Evolutionary conservation across 2,329 filamentous ascomycete species (phyloP).

Genomic region (Aureobasidium vineae): DNA sequence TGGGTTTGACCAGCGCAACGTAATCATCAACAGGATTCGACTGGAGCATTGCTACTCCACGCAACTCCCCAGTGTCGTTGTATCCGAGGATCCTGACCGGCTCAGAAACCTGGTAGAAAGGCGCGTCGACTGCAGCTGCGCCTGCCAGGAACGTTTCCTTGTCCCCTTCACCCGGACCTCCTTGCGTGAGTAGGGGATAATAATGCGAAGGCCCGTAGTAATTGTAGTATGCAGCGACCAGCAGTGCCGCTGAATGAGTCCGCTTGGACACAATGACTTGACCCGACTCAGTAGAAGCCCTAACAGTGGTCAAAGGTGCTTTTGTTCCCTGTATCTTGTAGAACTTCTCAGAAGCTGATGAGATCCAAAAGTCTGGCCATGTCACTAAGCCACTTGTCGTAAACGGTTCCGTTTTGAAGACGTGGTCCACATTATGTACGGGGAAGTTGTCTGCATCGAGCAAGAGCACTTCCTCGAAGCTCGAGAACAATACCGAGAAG

Average conservation of each 20-base stretch:
- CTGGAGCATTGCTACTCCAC: constrained; percentile 31
- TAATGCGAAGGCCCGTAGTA: constrained; percentile 48
- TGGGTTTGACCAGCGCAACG: constrained; percentile 22
- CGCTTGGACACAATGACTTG: constrained; percentile 49
- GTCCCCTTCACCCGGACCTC: constrained; percentile 51
- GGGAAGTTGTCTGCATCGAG: constrained; percentile 52
- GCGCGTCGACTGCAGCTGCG: constrained; percentile 42
- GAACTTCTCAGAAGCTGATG: constrained; percentile 43
- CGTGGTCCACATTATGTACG: constrained; percentile 40
- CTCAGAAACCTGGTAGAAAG: constrained; percentile 44
- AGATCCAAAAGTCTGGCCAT: constrained; percentile 51
- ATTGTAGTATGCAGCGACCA: constrained; percentile 53
- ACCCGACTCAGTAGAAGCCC: constrained; percentile 45
- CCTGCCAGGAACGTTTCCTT: constrained; percentile 53
- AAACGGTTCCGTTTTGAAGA: constrained; percentile 48
- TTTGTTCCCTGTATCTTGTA: constrained; percentile 43
- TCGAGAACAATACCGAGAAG: constrained; percentile 51
- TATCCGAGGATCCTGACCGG: constrained; percentile 30
- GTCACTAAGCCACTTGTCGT: constrained; percentile 43
- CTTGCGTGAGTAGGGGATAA: constrained; percentile 49
- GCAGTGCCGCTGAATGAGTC: constrained; percentile 44
- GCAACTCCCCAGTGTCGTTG: constrained; percentile 23
- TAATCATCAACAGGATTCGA: constrained; percentile 28
- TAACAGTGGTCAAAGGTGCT: constrained; percentile 28
- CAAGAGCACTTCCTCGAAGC: constrained; percentile 51